Evolutionary conservation across 2,329 filamentous ascomycete genomes (phyloP), one percentile per base, ranked within the genome.

Genomic region (Microdochium nivale): DNA sequence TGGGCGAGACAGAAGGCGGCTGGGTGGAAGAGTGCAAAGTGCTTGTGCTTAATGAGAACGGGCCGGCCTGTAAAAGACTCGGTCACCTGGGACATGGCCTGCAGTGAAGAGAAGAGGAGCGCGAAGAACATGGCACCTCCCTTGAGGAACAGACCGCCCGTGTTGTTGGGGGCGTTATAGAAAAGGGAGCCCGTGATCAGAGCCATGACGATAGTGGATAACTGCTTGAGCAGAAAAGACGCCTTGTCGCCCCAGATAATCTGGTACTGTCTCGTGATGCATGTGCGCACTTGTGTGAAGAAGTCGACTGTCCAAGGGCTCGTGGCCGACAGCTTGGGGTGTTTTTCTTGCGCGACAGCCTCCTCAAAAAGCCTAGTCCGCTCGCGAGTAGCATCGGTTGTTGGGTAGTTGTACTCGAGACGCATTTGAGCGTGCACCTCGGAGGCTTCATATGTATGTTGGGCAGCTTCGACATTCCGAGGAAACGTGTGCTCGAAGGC

Each of bases 41-140:
- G 79, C 60, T 86, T 86, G 64, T 87, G 83, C 62, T 87, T 87
- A 48, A 84, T 65, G 44, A 87, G 65, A 48, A 87, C 84, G 0
- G 82, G 82, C 44, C 83, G 76, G 27, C 75, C 77, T 43, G 74
- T 66, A 55, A 87, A 87, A 0, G 81, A 74, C 2, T 80, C 65
- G 0, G 81, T 79, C 32, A 82, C 69, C 58, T 85, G 79, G 8
- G 78, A 75, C 50, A 84, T 60, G 2, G 81, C 79, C 24, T 83
- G 70, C 11, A 84, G 67, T 14, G 80, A 71, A 56, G 83, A 84
- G 68, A 83, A 83, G 1, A 84, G 68, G 1, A 84, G 66, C 52
- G 80, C 74, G 58, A 80, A 80, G 63, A 84, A 84, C 55, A 84
- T 70, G 1, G 79, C 75, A 62, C 79, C 80, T 40, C 81, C 80